A percentile compares a stretch with the other conserved stretches of the same genome.
Evolutionary conservation across 768 basidiomycete species (phyloP).

Genomic region (Podaxis sp.): DNA sequence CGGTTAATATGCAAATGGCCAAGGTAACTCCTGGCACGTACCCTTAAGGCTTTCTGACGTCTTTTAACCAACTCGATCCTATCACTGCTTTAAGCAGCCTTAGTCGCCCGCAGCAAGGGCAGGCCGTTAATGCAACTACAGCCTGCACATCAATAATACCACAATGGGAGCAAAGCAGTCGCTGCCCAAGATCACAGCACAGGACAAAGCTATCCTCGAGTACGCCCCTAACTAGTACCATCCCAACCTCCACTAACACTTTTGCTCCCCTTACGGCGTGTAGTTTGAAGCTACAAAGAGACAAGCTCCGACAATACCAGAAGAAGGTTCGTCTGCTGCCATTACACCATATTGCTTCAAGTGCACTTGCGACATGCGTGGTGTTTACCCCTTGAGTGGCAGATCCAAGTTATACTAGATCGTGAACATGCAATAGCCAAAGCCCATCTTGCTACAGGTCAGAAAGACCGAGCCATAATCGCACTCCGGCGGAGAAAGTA

Average conservation of each 20-base stretch:
- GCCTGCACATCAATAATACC: not conserved
- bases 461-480: slow-evolving; percentile 85
- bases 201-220: slow-evolving; percentile 96
- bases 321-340: slow-evolving; percentile 60
- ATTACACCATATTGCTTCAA: slow-evolving; percentile 1
- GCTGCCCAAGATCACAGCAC: slow-evolving; percentile 84
- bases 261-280: slow-evolving; percentile 14
- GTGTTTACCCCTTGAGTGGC: not conserved
- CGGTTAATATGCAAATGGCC: too few relatives aligned
- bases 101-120: not conserved
- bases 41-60: not conserved
- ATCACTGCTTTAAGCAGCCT: not conserved
- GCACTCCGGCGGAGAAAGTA: slow-evolving; percentile 92
- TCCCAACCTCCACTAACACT: slow-evolving; percentile 16
- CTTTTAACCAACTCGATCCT: not conserved
- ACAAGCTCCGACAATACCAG: slow-evolving; percentile 95
- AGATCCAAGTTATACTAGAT: slow-evolving; percentile 88
- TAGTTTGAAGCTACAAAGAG: slow-evolving; percentile 94
- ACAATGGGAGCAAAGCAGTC: slow-evolving; percentile 74
- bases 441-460: slow-evolving; percentile 73
- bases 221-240: slow-evolving; percentile 40
- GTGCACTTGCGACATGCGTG: not conserved
- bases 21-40: too few relatives aligned
- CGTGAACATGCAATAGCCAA: slow-evolving; percentile 90
- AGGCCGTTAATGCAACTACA: not conserved